Base-by-base conservation (phyloP, 225 moss, liverwort and hornwort species). In the Physcomitrellopsis africana region DNA sequence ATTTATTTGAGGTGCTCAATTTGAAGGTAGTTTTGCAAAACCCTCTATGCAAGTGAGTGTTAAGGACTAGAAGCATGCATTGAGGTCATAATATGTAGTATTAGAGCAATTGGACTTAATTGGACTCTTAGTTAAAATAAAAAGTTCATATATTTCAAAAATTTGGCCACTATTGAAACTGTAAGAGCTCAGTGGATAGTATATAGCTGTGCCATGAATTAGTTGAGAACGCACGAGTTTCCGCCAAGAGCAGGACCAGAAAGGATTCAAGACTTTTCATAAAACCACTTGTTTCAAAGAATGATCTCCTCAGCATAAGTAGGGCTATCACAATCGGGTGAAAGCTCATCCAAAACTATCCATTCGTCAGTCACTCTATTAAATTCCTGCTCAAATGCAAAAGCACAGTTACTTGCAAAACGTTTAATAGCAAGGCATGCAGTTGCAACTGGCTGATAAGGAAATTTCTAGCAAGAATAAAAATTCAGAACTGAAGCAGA, bases 271-370 rank as follows among this genome's bases (percentile, higher is more conserved):
- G 26, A 54, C 5, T 20, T 23, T 16, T 64, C 37, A 72, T 49
- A 63, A n/a, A 45, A 69, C 46, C 53, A 65, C 60, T 20, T 24
- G 16, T 20, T 57, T 91, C 70, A 91, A 72, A 92, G 84, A 62
- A 92, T 90, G 37, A 92, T 72, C 81, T 88, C 88, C 70, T 92
- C 90, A 17, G 92, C 92, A 58, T 92, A 92, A 19, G 51, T 70
- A 53, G 92, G 92, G 63, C 87, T 81, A 68, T 86, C 88, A 78
- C 92, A 92, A 76, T 80, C 82, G 64, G 79, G 42, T 42, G 92
- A 92, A 65, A 92, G 86, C 69, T 86, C 81, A 79, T 92, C 90
- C 65, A 84, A 70, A 48, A 92, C 67, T 3, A 79, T 79, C 92
- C 92, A 92, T 64, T 81, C 77, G 61, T 92, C 92, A 17, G 80